Evolutionary conservation across 1,284 basidiomycete genomes (phyloP), one percentile per base, ranked within the genome.

Genomic region (Cutaneotrichosporon arboriforme): DNA sequence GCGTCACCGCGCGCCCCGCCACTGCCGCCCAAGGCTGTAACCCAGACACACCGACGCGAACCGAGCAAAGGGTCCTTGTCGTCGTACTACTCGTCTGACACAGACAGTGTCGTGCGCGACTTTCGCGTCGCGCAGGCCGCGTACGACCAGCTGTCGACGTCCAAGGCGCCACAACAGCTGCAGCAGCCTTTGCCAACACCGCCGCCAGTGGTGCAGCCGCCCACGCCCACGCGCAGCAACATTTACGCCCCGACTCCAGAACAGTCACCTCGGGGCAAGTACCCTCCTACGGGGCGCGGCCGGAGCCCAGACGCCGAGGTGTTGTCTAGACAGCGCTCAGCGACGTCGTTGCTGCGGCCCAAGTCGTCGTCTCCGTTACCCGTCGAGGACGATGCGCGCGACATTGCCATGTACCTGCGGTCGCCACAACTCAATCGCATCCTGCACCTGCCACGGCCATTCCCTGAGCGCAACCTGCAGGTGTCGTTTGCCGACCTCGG

Each of bases 401-500:
- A 66, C 4, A 63, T 76, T 21, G 74, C 76, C 0, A 39, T 62
- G 9, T 93, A 93, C 66, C 78, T 96, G 49, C 86, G 85, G 18
- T 91, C 89, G 18, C 81, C 86, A 18, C 81, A 87, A 46, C 79
- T 97, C 52, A 98, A 91, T 1, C 87, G 86, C 0, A 76, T 93
- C 39, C 71, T 96, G 40, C 85, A 79, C 55, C 82, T 97, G 38
- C 86, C 84, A 12, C 81, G 87, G 15, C 82, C 84, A 8, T 67
- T 51, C 37, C 68, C 68, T 21, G 59, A 64, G 2, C 88, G 88
- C 4, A 86, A 91, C 63, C 83, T 86, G 78, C 85, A 83, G n/a
- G 88, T 97, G 49, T 97, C 93, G 54, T 79, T 94, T 15, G 91
- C 93, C 3, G 93, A 97, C 68, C 81, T 97, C 46, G 94, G 94